Conservation (phyloP, 495 filamentous ascomycete species). For the Annulohypoxylon bovei region DNA sequence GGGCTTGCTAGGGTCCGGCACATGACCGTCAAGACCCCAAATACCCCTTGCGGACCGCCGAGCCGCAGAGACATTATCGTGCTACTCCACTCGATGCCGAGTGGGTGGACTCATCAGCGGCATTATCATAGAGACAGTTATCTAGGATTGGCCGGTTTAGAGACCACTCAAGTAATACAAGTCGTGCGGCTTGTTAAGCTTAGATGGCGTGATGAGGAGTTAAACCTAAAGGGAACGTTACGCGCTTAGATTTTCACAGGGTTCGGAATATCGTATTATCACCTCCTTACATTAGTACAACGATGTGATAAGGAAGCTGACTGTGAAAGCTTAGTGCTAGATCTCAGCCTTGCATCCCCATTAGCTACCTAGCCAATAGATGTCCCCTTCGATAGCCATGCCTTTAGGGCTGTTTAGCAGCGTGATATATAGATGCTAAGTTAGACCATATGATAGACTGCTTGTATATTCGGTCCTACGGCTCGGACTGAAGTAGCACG, state of each 20-base stretch:
- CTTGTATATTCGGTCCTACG: background rate
- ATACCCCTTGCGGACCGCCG: conserved; percentile 29
- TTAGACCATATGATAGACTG: background rate
- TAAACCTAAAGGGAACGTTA: conserved; percentile 40
- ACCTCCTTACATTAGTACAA: background rate
- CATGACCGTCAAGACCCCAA: conserved; percentile 31
- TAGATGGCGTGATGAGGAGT: conserved; percentile 33
- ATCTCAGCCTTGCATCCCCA: conserved; percentile 14
- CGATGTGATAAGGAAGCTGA: conserved; percentile 13
- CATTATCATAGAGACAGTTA: conserved; percentile 11
- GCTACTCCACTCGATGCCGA: conserved; percentile 22
- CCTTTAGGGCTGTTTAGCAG: background rate
- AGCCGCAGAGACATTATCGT: conserved; percentile 25
- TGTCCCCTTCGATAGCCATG: background rate
- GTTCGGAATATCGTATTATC: background rate
- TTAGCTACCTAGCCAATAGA: background rate
- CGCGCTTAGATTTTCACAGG: conserved; percentile 24
- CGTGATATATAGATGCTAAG: background rate
- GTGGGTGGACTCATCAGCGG: conserved; percentile 9
- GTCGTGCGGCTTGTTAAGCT: conserved; percentile 17
- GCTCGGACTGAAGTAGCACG: background rate
- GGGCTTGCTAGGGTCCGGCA: conserved; percentile 17
- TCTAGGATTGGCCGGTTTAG: conserved; percentile 25
- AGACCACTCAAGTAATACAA: conserved; percentile 26
- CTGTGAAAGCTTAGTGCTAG: background rate